phyloP scores from a whole-genome alignment of 768 basidiomycete genomes.

The Lactifluus volemus region DNA sequence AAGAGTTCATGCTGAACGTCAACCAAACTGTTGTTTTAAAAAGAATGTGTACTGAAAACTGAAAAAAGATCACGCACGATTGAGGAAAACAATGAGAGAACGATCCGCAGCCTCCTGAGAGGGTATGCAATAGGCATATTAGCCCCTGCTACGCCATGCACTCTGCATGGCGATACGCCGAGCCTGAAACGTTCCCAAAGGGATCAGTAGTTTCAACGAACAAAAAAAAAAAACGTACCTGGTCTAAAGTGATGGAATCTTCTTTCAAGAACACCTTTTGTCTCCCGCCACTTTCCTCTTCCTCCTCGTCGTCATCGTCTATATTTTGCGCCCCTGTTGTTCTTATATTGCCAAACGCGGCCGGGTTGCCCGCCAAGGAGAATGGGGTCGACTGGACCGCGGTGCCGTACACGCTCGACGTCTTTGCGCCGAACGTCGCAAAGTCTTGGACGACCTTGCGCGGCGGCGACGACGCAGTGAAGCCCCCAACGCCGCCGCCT shows the following conservation, averaged over 20 bases:
- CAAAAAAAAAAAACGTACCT: constrained; percentile 38
- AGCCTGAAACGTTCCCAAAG: constrained; percentile 37
- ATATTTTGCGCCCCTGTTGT: constrained; percentile 27
- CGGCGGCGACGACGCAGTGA: constrained; percentile 27
- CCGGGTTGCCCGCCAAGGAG: constrained; percentile 69
- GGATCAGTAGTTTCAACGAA: neutral
- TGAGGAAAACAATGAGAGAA: constrained; percentile 10
- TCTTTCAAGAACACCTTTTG: constrained; percentile 74
- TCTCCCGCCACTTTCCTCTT: constrained; percentile 43
- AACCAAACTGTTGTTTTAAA: neutral
- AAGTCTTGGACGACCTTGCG: constrained; percentile 88
- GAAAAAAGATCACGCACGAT: neutral
- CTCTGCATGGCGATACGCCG: constrained; percentile 84
- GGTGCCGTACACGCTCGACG: constrained; percentile 74
- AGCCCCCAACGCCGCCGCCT: neutral
- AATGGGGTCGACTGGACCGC: constrained; percentile 76
- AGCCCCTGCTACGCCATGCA: constrained; percentile 71
- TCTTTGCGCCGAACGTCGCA: constrained; percentile 71
- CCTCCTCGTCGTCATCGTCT: constrained; percentile 72
- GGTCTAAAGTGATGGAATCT: constrained; percentile 86
- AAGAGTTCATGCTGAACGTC: constrained; percentile 10
- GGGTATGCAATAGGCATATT: constrained; percentile 5
- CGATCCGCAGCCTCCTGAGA: constrained; percentile 7
- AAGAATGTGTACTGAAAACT: neutral
- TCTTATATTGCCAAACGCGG: constrained; percentile 78